Conservation (phyloP, 2,329 filamentous ascomycete genomes). For the Aureobasidium melanogenum region DNA sequence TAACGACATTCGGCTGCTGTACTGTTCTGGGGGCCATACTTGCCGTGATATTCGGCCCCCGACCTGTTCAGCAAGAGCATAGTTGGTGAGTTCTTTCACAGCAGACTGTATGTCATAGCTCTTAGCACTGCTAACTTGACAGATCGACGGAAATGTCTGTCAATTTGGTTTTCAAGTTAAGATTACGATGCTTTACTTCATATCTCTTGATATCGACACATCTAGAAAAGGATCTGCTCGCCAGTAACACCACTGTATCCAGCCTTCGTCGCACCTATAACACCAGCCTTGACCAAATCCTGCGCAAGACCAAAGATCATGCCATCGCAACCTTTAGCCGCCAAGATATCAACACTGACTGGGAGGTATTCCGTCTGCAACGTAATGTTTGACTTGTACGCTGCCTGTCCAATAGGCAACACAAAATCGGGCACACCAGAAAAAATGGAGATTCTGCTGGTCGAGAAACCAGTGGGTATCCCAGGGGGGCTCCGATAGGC, state of each 20-base stretch:
- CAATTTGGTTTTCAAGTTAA: background rate
- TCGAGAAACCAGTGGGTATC: conserved; percentile 40
- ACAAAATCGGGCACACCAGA: conserved; percentile 41
- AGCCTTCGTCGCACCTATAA: conserved; percentile 37
- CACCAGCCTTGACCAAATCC: conserved; percentile 41
- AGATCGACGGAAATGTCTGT: background rate
- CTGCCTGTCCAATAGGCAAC: conserved; percentile 34
- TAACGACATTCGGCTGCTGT: background rate
- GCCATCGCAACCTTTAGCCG: conserved; percentile 52
- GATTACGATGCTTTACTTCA: background rate
- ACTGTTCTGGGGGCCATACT: background rate
- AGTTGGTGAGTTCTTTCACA: background rate
- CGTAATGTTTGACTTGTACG: conserved; percentile 41
- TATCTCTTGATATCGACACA: background rate
- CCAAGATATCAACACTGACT: conserved; percentile 50
- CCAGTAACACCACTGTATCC: conserved; percentile 34
- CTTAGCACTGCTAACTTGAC: background rate
- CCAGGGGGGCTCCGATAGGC: conserved; percentile 34
- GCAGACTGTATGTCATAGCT: background rate
- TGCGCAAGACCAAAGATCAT: conserved; percentile 47
- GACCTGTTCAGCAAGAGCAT: background rate
- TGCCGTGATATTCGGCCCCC: background rate
- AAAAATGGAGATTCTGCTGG: conserved; percentile 40
- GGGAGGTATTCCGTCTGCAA: conserved; percentile 44
- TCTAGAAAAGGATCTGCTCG: conserved; percentile 31